These are phyloP conservation scores for Talaromyces marneffei DNA, from an alignment of 2,329 filamentous ascomycete genomes.

Conservation along the genomic window DNA sequence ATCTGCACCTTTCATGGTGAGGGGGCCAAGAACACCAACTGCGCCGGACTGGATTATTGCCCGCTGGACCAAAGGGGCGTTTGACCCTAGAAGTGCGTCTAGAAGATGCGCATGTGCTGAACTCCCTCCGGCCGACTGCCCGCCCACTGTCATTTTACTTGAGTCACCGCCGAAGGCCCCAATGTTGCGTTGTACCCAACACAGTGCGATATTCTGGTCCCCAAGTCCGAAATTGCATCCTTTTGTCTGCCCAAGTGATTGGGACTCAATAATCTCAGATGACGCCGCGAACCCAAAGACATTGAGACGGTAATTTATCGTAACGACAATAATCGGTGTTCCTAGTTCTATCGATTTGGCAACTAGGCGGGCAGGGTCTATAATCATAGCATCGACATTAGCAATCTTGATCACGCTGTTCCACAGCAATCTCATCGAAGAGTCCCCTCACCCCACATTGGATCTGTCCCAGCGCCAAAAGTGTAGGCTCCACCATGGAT, in stretches of 20 bases:
- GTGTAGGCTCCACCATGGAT: slow-evolving; percentile 65
- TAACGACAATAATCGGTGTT: slow-evolving; percentile 67
- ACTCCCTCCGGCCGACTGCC: slow-evolving; percentile 41
- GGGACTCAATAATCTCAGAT: slow-evolving; percentile 51
- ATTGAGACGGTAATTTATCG: slow-evolving; percentile 70
- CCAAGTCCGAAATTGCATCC: slow-evolving; percentile 52
- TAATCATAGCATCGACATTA: not conserved
- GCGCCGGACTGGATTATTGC: not conserved
- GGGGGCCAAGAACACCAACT: not conserved
- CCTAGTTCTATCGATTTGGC: slow-evolving; percentile 39
- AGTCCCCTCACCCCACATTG: not conserved
- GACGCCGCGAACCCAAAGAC: slow-evolving; percentile 70
- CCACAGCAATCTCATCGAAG: not conserved
- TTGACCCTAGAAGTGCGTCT: not conserved
- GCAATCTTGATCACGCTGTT: not conserved
- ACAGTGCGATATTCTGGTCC: slow-evolving; percentile 51
- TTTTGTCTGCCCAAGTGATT: slow-evolving; percentile 53
- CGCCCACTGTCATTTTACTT: slow-evolving; percentile 46
- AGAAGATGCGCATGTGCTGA: not conserved
- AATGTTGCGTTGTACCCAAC: slow-evolving; percentile 54
- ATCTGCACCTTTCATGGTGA: not conserved
- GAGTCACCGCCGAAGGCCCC: slow-evolving; percentile 51
- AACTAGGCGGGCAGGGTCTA: slow-evolving; percentile 21
- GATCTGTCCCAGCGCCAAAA: slow-evolving; percentile 51
- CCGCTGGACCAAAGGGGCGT: not conserved